Evolutionary conservation across 2,329 filamentous ascomycete species (phyloP).

Genomic region (Fusarium compactum): DNA sequence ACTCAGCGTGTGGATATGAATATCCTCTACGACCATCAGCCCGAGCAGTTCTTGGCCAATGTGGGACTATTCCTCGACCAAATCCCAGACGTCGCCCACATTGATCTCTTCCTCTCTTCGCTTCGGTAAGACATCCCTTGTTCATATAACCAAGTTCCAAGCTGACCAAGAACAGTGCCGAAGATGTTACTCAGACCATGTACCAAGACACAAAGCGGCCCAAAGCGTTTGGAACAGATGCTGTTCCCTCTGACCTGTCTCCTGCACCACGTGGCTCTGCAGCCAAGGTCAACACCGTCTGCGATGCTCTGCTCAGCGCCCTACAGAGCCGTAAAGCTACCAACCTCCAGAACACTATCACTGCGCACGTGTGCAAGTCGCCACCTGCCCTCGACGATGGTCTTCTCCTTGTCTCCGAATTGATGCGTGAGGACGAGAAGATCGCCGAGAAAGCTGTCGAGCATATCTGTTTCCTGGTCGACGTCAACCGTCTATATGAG

Average conservation of each 20-base stretch:
- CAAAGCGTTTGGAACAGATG: constrained; percentile 29
- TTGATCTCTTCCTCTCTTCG: constrained; percentile 92
- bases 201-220: constrained; percentile 83
- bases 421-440: constrained; percentile 75
- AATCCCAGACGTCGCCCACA: constrained; percentile 81
- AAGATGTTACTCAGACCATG: constrained; percentile 93
- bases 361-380: constrained; percentile 91
- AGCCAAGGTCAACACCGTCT: constrained; percentile 86
- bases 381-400: constrained; percentile 92
- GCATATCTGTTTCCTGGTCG: constrained; percentile 96
- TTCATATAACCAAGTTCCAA: not conserved
- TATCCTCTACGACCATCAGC: constrained; percentile 93
- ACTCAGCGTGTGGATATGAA: constrained; percentile 98
- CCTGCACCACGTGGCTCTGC: constrained; percentile 35
- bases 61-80: constrained; percentile 85
- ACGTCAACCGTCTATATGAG: constrained; percentile 92
- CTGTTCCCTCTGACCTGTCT: constrained; percentile 21
- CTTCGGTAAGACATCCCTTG: constrained; percentile 69
- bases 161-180: constrained; percentile 69
- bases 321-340: constrained; percentile 71
- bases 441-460: constrained; percentile 91
- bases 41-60: constrained; percentile 83
- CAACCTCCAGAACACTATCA: constrained; percentile 91
- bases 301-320: constrained; percentile 81
- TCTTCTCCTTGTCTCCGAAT: constrained; percentile 79